Evolutionary conservation across 225 moss, liverwort and hornwort species (phyloP).

Genomic region (Sphagnum contortum): DNA sequence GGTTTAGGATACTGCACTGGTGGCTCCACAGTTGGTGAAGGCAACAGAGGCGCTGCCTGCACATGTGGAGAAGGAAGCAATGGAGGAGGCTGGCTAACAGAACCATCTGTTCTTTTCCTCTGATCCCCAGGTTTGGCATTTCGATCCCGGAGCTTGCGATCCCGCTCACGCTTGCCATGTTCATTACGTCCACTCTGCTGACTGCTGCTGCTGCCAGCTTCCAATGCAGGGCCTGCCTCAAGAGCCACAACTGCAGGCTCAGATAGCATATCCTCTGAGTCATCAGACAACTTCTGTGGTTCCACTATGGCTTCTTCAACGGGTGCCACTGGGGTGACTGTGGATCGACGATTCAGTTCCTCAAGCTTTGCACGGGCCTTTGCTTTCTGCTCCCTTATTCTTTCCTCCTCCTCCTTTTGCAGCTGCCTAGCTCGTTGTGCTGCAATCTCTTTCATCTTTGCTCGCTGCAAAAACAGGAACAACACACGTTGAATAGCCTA

Average conservation of each 20-base stretch:
- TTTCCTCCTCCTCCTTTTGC: constrained; percentile 91
- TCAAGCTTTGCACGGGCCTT: constrained; percentile 95
- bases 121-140: constrained; percentile 36
- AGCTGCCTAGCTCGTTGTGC: constrained; percentile 78
- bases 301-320: constrained; percentile 25
- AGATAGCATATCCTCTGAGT: constrained; percentile 18
- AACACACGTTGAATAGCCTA: neutral
- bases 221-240: constrained; percentile 21
- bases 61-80: constrained; percentile 24
- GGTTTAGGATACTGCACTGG: constrained; percentile 16
- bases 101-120: constrained; percentile 28
- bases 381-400: constrained; percentile 89
- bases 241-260: constrained; percentile 16
- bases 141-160: constrained; percentile 52
- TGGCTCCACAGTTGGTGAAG: constrained; percentile 18
- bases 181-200: constrained; percentile 64
- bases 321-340: constrained; percentile 13
- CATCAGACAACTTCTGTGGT: constrained; percentile 1
- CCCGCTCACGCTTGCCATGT: constrained; percentile 72
- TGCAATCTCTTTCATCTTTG: constrained; percentile 90
- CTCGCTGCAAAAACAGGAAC: constrained; percentile 43
- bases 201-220: constrained; percentile 20
- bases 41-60: constrained; percentile 19
- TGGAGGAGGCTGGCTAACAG: constrained; percentile 20
- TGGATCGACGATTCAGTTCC: constrained; percentile 79